Evolutionary conservation across 2,329 filamentous ascomycete genomes (phyloP), one percentile per base, ranked within the genome.

Genomic region (Colletotrichum brevisporum): DNA sequence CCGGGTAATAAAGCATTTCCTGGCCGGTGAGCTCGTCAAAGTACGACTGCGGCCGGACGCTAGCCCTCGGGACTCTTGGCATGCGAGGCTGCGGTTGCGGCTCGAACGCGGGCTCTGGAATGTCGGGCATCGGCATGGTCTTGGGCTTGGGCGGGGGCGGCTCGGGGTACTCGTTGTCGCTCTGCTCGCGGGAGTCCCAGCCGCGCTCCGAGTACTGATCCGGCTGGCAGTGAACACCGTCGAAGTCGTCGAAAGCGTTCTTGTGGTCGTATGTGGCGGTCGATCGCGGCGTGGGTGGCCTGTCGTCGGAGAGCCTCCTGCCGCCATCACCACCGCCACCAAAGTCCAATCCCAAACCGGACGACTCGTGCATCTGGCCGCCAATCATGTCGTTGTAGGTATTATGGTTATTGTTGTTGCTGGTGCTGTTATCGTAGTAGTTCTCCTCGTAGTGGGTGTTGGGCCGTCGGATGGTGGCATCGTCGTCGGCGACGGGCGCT

Each of bases 1-100:
- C 96, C 15, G 96, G 96, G 78, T 99, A 99, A 80, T 92, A 98
- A 10, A 97, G 89, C 93, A 98, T 97, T 74, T 91, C 85, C 73
- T 95, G 90, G 5, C 90, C 91, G 1, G 91, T 91, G 27, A 86
- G 83, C 2, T 89, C 89, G 75, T 91, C 85, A 75, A 89, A 81
- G 77, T 90, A 91, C 1, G 89, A 89, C 70, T 87, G 85, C 12
- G 89, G 85, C 18, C 82, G 80, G 2, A 79, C 76, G 18, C 66
- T 57, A 43, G 75, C 74, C 36, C 73, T 63, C 54, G 69, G 73
- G 65, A 48, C 74, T 36, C 67, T 78, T 53, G 71, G 77, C 70
- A 62, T 73, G 70, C 18, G 53, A 24, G 70, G 51, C 1, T 71
- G 64, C 15, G 70, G 54, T 18, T 76, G 70, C 1, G 71, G 47